Evolutionary conservation across 441 rosid species (phyloP).

Genomic region (Kokia cookei): DNA sequence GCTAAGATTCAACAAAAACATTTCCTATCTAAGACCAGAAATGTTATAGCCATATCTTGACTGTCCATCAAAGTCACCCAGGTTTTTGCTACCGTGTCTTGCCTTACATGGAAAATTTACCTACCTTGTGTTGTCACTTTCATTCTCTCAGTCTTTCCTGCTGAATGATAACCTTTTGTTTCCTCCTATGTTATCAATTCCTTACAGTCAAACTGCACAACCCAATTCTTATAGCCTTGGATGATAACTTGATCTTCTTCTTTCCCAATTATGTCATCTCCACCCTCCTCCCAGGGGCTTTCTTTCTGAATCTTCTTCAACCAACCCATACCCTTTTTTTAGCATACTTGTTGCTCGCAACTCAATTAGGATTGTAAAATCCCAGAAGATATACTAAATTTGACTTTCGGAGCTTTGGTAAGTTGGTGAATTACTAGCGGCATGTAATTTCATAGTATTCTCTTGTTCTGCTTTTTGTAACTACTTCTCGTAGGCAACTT

Average conservation of each 20-base stretch:
- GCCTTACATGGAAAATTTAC: not conserved
- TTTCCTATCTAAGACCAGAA: not conserved
- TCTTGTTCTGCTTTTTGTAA: not conserved
- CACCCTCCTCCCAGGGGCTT: not conserved
- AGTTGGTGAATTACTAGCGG: not conserved
- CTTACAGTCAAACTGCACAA: not conserved
- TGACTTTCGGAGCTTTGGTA: not conserved
- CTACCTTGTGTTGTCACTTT: not conserved
- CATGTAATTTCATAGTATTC: not conserved
- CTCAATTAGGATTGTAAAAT: not conserved
- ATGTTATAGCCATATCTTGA: not conserved
- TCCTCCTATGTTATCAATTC: not conserved
- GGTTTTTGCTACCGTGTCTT: not conserved
- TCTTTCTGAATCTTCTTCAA: not conserved
- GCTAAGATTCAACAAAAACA: not conserved
- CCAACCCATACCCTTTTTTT: not conserved
- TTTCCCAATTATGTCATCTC: not conserved
- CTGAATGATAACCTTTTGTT: not conserved
- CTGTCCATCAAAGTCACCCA: not conserved
- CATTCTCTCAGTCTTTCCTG: not conserved
- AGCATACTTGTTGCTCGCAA: not conserved
- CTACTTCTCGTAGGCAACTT: not conserved
- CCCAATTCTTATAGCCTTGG: not conserved
- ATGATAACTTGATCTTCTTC: not conserved
- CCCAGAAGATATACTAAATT: not conserved